phyloP scores from a whole-genome alignment of 2,329 filamentous ascomycete species.

The Ramularia collo-cygni region DNA sequence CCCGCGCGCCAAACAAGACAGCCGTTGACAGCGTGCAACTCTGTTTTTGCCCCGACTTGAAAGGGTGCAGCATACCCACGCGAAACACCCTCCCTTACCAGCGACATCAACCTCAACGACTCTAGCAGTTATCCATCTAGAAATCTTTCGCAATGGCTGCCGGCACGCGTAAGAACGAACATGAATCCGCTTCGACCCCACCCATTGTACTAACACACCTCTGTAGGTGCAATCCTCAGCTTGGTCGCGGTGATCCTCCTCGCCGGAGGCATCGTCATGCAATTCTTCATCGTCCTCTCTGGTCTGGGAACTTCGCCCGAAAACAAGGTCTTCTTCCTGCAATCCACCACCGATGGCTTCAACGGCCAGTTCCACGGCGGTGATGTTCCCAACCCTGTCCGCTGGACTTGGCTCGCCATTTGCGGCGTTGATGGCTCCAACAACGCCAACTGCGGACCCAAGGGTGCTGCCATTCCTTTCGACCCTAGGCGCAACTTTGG shows the following conservation, averaged over 20 bases:
- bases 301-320: constrained; percentile 54
- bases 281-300: constrained; percentile 60
- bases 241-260: constrained; percentile 55
- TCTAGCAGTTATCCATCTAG: no score
- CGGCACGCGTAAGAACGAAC: no score
- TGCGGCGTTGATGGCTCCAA: constrained; percentile 57
- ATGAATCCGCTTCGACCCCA: no score
- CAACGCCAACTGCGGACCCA: constrained; percentile 54
- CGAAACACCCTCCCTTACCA: constrained; percentile 3
- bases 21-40: no score
- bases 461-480: constrained; percentile 59
- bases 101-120: no score
- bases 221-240: constrained; percentile 53
- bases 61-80: neutral
- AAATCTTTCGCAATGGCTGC: no score
- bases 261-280: constrained; percentile 54
- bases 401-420: constrained; percentile 89
- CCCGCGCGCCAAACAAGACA: no score
- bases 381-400: constrained; percentile 47
- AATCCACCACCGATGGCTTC: constrained; percentile 68
- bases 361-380: constrained; percentile 48
- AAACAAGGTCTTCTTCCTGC: constrained; percentile 76
- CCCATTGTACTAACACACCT: no score
- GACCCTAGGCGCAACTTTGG: constrained; percentile 56
- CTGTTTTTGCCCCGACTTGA: no score